These are phyloP conservation scores for Carex arenaria DNA, from an alignment of 202 grass and related monocot species.

Conservation along the genomic window DNA sequence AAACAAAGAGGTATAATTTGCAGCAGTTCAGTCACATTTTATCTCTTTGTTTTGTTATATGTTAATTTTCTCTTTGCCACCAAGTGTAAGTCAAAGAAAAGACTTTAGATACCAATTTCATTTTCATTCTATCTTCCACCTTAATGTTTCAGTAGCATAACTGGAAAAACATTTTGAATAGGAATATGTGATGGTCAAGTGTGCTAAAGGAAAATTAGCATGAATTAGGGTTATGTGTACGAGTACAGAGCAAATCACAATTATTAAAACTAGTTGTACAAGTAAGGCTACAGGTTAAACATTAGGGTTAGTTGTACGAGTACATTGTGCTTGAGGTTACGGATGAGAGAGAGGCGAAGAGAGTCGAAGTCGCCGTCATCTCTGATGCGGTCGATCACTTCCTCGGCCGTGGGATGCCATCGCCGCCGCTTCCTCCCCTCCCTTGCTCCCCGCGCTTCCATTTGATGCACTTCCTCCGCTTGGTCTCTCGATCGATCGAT, in stretches of 20 bases:
- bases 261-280: too few relatives aligned
- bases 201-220: not conserved
- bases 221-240: not conserved
- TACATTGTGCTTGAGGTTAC: slow-evolving; percentile 90
- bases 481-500: not conserved
- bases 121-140: not conserved
- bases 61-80: not conserved
- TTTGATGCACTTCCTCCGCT: not conserved
- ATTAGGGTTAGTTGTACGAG: too few relatives aligned
- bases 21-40: not conserved
- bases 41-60: not conserved
- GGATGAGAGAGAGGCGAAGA: slow-evolving; percentile 72
- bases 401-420: slow-evolving; percentile 38
- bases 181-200: not conserved
- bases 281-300: too few relatives aligned
- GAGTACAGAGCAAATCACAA: too few relatives aligned
- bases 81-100: not conserved
- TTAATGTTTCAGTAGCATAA: not conserved
- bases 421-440: not conserved
- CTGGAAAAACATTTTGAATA: not conserved
- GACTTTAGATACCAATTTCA: not conserved
- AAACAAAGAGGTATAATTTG: not conserved
- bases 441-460: not conserved
- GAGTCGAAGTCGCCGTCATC: slow-evolving; percentile 91
- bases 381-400: slow-evolving; percentile 69